Evolutionary conservation across 148 eudicot genomes (phyloP).

Genomic region (Heliamphora exappendiculata): DNA sequence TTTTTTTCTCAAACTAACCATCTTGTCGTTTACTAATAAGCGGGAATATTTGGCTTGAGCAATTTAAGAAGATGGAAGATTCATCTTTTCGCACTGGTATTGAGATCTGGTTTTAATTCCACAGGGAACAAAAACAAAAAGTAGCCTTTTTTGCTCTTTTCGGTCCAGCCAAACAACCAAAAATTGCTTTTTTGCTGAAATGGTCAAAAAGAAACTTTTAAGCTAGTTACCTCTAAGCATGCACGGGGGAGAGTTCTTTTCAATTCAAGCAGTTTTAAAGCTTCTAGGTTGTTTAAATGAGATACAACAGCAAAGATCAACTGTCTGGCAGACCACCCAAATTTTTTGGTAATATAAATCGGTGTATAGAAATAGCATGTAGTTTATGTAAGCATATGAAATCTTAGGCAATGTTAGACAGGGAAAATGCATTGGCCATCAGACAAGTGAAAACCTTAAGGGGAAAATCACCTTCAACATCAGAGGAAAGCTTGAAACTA

Average conservation of each 20-base stretch:
- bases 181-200: too few relatives aligned
- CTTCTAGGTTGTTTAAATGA: slow-evolving; percentile 5
- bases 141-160: too few relatives aligned
- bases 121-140: too few relatives aligned
- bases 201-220: too few relatives aligned
- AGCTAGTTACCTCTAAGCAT: too few relatives aligned
- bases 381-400: neutral
- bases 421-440: neutral
- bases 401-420: neutral
- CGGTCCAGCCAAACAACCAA: too few relatives aligned
- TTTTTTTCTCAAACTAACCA: too few relatives aligned
- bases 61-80: too few relatives aligned
- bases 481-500: slow-evolving; percentile 69
- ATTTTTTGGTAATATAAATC: neutral
- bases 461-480: slow-evolving; percentile 56
- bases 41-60: too few relatives aligned
- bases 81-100: too few relatives aligned
- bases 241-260: neutral
- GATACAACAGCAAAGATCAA: neutral
- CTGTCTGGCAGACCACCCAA: slow-evolving; percentile 10
- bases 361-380: neutral
- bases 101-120: too few relatives aligned
- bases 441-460: neutral
- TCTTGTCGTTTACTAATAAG: too few relatives aligned
- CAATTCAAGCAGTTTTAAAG: neutral